These are phyloP conservation scores for Echinosophora koreensis DNA, from an alignment of 306 rosid species.

Conservation along the genomic window DNA sequence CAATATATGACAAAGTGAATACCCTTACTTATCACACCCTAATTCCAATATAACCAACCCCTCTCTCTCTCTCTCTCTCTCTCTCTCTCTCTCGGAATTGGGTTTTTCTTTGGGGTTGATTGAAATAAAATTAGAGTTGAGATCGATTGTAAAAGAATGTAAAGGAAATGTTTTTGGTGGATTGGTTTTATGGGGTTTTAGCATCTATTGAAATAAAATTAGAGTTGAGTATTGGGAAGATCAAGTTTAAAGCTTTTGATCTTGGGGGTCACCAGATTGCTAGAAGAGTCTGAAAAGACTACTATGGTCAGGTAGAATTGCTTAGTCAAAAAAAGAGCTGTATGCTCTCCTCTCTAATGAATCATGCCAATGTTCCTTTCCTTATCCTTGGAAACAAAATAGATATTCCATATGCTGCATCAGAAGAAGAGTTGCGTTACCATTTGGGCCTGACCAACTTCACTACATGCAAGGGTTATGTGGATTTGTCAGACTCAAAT, in stretches of 20 bases:
- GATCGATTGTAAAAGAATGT: conserved; percentile 21
- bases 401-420: too few species aligned
- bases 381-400: too few species aligned
- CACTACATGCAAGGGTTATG: too few species aligned
- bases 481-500: too few species aligned
- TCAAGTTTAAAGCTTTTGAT: conserved; percentile 94
- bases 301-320: conserved; percentile 79
- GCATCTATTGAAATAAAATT: conserved; percentile 51
- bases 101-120: not conserved
- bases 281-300: conserved; percentile 95
- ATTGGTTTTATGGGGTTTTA: conserved; percentile 90
- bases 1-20: too few species aligned
- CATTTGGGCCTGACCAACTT: too few species aligned
- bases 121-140: not conserved
- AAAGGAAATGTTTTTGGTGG: conserved; percentile 69
- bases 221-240: conserved; percentile 91
- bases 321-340: too few species aligned
- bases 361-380: too few species aligned
- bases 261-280: conserved; percentile 91
- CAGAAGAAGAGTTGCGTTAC: too few species aligned
- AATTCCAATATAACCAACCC: not conserved
- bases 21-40: too few species aligned
- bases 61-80: too few species aligned
- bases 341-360: too few species aligned
- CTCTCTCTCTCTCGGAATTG: not conserved